Evolutionary conservation across 1,284 basidiomycete species (phyloP).

Genomic region (Puccinia coronata): DNA sequence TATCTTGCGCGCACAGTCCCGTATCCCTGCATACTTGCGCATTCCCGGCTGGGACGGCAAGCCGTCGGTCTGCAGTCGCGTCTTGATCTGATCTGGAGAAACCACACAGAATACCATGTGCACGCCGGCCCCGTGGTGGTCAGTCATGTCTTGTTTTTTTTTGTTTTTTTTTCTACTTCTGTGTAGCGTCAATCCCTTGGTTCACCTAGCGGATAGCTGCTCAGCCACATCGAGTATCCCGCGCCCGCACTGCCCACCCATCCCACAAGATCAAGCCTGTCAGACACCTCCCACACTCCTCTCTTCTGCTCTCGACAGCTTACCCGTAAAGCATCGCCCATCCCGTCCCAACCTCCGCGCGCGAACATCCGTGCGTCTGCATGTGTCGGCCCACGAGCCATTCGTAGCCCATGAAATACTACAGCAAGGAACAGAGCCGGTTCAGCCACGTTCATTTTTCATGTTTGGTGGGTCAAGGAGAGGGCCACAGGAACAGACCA

Average conservation of each 20-base stretch:
- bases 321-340: constrained; percentile 83
- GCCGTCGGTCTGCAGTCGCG: constrained; percentile 85
- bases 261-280: not conserved
- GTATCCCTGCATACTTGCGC: constrained; percentile 73
- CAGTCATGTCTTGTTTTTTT: too few relatives aligned
- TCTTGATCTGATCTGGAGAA: constrained; percentile 79
- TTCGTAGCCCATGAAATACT: constrained; percentile 92
- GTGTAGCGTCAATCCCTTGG: constrained; percentile 40
- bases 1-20: constrained; percentile 79
- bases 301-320: constrained; percentile 48
- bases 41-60: constrained; percentile 59
- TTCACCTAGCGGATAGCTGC: constrained; percentile 51
- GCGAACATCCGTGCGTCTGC: constrained; percentile 51
- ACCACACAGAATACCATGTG: too few relatives aligned
- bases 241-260: constrained; percentile 10
- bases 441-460: too few relatives aligned
- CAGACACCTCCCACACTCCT: not conserved
- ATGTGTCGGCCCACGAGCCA: constrained; percentile 71
- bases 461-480: too few relatives aligned
- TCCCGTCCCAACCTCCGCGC: constrained; percentile 74
- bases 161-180: constrained; percentile 13
- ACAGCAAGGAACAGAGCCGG: too few relatives aligned
- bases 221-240: constrained; percentile 60
- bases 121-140: too few relatives aligned
- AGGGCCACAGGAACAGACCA: too few relatives aligned